phyloP scores from a whole-genome alignment of 176 grass and related monocot species.

The Triticum dicoccoides region DNA sequence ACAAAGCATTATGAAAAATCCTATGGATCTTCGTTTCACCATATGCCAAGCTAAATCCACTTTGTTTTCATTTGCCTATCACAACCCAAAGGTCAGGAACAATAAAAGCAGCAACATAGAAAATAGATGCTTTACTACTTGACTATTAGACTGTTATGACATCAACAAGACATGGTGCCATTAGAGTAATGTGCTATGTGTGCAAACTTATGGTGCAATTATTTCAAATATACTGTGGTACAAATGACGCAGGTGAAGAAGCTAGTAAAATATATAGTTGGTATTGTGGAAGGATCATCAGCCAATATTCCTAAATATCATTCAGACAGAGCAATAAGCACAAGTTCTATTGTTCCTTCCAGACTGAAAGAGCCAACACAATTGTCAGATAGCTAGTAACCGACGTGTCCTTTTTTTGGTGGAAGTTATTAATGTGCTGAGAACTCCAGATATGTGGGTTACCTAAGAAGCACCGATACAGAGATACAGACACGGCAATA shows the following conservation, averaged over 20 bases:
- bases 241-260: neutral
- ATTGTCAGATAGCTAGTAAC: neutral
- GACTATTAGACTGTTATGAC: neutral
- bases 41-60: neutral
- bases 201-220: neutral
- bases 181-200: neutral
- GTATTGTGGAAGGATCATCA: neutral
- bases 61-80: conserved; percentile 5
- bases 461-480: no score
- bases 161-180: neutral
- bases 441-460: neutral
- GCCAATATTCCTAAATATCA: neutral
- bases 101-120: neutral
- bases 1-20: neutral
- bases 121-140: neutral
- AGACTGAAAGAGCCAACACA: neutral
- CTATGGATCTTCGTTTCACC: neutral
- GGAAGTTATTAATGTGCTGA: neutral
- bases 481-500: no score
- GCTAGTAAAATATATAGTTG: neutral
- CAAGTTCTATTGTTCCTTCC: neutral
- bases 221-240: conserved; percentile 1
- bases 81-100: neutral
- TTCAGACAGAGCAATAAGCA: neutral
- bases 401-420: neutral